These are phyloP conservation scores for Tolypocladium album DNA, from an alignment of 2,329 filamentous ascomycete genomes.

Conservation along the genomic window DNA sequence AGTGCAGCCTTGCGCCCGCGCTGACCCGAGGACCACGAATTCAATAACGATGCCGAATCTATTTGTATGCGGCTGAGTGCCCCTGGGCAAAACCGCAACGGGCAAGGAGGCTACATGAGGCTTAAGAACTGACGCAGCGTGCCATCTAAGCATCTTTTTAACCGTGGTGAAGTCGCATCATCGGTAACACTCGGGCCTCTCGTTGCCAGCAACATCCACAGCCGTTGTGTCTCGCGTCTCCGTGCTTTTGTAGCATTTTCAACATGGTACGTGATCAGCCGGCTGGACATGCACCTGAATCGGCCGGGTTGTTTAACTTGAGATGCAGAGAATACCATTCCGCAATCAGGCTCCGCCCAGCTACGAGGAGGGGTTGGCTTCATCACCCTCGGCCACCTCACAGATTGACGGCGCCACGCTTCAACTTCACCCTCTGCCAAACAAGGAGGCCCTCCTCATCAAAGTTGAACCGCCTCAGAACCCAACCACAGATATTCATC, in stretches of 20 bases:
- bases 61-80: not conserved
- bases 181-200: not conserved
- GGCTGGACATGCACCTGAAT: not conserved
- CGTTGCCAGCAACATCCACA: not conserved
- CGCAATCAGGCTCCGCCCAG: not conserved
- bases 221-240: not conserved
- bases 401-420: slow-evolving; percentile 8
- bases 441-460: slow-evolving; percentile 30
- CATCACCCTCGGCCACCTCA: not conserved
- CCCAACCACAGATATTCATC: slow-evolving; percentile 18
- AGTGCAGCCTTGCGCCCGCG: not conserved
- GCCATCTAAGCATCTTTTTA: not conserved
- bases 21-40: not conserved
- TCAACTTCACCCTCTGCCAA: slow-evolving; percentile 28
- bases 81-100: not conserved
- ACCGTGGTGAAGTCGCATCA: not conserved
- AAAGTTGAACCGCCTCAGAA: slow-evolving; percentile 32
- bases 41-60: not conserved
- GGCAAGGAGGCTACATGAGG: not conserved
- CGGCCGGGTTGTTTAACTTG: not conserved
- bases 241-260: not conserved
- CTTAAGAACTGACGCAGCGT: not conserved
- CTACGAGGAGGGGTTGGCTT: not conserved
- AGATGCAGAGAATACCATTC: not conserved
- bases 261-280: not conserved